These are phyloP conservation scores for Eutrema salsugineum DNA, from an alignment of 441 rosid genomes.

Conservation along the genomic window DNA sequence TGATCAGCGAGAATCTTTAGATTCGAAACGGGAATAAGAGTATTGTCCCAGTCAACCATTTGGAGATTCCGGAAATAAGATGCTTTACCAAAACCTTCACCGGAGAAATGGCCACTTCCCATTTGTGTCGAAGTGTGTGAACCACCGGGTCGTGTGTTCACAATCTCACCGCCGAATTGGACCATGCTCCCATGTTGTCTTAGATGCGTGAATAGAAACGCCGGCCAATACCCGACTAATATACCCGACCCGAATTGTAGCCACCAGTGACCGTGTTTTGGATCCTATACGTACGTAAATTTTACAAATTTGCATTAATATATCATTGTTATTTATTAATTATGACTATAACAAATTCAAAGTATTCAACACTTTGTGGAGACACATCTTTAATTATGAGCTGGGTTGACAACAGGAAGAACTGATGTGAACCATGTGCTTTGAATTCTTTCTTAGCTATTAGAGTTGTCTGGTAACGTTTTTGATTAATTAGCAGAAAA, in stretches of 20 bases:
- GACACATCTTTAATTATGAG: conserved; percentile 19
- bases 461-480: background rate
- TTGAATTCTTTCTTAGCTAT: background rate
- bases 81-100: conserved; percentile 88
- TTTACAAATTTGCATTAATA: background rate
- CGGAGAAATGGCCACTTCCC: conserved; percentile 96
- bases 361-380: background rate
- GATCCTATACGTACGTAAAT: conserved; percentile 53
- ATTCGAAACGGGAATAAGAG: conserved; percentile 61
- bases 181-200: conserved; percentile 91
- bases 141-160: conserved; percentile 66
- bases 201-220: conserved; percentile 74
- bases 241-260: conserved; percentile 89
- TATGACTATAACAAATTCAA: background rate
- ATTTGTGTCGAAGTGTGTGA: conserved; percentile 85
- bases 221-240: conserved; percentile 95
- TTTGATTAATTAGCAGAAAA: background rate
- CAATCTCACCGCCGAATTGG: conserved; percentile 92
- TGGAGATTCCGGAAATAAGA: conserved; percentile 88
- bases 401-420: conserved; percentile 10
- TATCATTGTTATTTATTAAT: background rate
- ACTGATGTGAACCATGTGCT: conserved; percentile 28
- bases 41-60: conserved; percentile 95
- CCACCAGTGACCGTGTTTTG: conserved; percentile 99
- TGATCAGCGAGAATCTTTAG: conserved; percentile 79